Percentiles rank a stretch among this genome's conserved stretches.
phyloP scores from a whole-genome alignment of 768 basidiomycete species.

The Russula olivacea region DNA sequence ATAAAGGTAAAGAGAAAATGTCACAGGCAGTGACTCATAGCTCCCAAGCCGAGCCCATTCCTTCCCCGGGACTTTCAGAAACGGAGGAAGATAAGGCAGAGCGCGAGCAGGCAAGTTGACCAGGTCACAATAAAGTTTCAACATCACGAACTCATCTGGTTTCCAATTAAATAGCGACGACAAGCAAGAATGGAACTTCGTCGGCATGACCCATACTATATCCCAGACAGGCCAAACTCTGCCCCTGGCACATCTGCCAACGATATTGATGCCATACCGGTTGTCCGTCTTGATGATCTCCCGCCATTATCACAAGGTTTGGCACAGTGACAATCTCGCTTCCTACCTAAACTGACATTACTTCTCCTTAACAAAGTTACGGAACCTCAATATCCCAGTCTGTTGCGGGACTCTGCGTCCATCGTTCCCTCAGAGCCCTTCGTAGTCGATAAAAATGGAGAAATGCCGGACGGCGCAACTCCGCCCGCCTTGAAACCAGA shows the following conservation, averaged over 20 bases:
- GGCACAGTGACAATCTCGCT: constrained; percentile 4
- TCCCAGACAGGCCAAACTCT: constrained; percentile 55
- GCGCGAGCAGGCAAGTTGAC: constrained; percentile 55
- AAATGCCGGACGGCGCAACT: constrained; percentile 24
- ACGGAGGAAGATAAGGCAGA: constrained; percentile 49
- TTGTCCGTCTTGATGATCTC: constrained; percentile 76
- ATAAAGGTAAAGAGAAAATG: constrained; percentile 39
- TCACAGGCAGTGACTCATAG: constrained; percentile 37
- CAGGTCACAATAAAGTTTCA: neutral
- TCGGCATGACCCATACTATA: constrained; percentile 88
- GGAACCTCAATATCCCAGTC: constrained; percentile 9
- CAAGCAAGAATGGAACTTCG: constrained; percentile 70
- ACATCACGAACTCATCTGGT: neutral
- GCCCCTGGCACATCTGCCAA: constrained; percentile 32
- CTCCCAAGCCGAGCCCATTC: neutral
- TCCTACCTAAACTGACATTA: neutral
- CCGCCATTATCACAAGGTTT: constrained; percentile 39
- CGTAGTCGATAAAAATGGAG: constrained; percentile 22
- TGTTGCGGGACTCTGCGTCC: constrained; percentile 19
- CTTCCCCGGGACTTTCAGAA: constrained; percentile 35
- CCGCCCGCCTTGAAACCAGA: constrained; percentile 20
- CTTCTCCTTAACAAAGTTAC: neutral
- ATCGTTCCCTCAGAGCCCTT: constrained; percentile 13
- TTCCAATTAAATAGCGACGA: constrained; percentile 47
- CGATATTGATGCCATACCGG: constrained; percentile 88